phyloP scores from a whole-genome alignment of 192 early-diverging fungal genomes.

The Ambispora gerdemannii region DNA sequence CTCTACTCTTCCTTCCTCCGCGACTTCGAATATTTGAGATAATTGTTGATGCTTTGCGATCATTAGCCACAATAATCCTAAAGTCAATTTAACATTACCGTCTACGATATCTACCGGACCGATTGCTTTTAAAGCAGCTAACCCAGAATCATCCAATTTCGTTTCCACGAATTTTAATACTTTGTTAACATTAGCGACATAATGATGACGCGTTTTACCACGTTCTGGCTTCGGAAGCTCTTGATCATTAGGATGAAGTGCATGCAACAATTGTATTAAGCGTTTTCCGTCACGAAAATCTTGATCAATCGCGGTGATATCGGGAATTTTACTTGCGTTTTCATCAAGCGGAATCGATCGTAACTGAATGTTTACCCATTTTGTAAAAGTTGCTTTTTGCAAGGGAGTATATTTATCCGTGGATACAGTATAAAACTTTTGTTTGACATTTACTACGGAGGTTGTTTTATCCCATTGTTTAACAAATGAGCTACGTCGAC shows the following conservation, averaged over 20 bases:
- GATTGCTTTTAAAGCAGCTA: conserved; percentile 25
- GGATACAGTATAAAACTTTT: background rate
- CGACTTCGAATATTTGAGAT: conserved; percentile 8
- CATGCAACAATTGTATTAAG: conserved; percentile 20
- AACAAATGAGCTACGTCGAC: conserved; percentile 10
- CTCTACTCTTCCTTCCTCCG: background rate
- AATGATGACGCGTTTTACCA: conserved; percentile 26
- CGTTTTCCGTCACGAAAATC: conserved; percentile 28
- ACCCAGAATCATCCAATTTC: conserved; percentile 7
- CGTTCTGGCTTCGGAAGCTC: conserved; percentile 27
- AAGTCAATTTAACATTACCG: conserved; percentile 28
- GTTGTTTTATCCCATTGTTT: conserved; percentile 28
- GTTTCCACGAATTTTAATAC: conserved; percentile 20
- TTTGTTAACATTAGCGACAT: conserved; percentile 27
- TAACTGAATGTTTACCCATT: conserved; percentile 31
- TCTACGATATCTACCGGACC: conserved; percentile 30
- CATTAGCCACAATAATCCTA: conserved; percentile 27
- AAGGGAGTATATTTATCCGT: conserved; percentile 6
- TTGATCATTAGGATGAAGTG: conserved; percentile 3
- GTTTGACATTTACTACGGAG: conserved; percentile 20
- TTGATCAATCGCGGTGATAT: conserved; percentile 22
- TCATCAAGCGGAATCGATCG: background rate
- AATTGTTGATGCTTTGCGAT: conserved; percentile 27
- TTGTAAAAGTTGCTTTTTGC: conserved; percentile 26
- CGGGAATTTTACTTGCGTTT: background rate